These are phyloP conservation scores for Penicillium verrucosum DNA, from an alignment of 2,329 filamentous ascomycete genomes.

Conservation along the genomic window DNA sequence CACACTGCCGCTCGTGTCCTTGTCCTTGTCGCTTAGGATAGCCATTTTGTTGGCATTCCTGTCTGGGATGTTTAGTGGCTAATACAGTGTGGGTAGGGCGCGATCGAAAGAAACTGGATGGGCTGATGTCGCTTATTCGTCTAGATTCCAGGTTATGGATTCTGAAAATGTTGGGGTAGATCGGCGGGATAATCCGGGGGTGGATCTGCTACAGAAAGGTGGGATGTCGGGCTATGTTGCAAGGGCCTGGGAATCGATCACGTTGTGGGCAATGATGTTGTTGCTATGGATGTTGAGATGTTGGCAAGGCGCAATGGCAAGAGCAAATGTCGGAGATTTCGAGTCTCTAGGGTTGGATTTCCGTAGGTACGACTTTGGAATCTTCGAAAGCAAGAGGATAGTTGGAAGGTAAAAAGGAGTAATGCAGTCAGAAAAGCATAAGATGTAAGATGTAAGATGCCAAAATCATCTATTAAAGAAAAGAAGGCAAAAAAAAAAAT, in stretches of 20 bases:
- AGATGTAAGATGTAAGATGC: not conserved
- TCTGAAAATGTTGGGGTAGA: not conserved
- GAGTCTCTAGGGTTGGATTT: not conserved
- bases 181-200: not conserved
- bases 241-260: not conserved
- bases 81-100: not conserved
- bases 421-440: not conserved
- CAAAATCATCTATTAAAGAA: not conserved
- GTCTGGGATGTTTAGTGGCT: not conserved
- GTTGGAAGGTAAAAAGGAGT: not conserved
- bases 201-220: not conserved
- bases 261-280: not conserved
- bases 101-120: not conserved
- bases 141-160: not conserved
- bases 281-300: slow-evolving; percentile 2
- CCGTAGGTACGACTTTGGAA: not conserved
- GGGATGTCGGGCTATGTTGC: not conserved
- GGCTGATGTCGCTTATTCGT: not conserved
- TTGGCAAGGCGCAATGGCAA: not conserved
- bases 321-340: not conserved
- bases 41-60: slow-evolving; percentile 15
- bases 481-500: not conserved
- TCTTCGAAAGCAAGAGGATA: not conserved
- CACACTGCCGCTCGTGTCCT: slow-evolving; percentile 10
- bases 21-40: slow-evolving; percentile 10